Evolutionary conservation across 371 early-diverging fungal genomes (phyloP).

Genomic region (Syncephalastrum racemosum): DNA sequence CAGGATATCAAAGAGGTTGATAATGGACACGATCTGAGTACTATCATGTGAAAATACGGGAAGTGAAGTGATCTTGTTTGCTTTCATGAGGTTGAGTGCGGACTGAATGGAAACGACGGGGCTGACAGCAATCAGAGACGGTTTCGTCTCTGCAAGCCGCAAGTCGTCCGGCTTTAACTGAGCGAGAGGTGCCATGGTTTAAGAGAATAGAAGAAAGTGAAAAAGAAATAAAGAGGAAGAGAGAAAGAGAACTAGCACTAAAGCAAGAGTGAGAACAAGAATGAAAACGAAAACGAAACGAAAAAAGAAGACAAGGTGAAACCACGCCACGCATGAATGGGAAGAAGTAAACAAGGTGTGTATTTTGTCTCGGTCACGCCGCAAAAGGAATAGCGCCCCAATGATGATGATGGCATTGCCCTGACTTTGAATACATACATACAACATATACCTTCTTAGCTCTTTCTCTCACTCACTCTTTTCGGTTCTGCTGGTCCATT

Average conservation of each 20-base stretch:
- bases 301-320: not conserved
- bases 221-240: conserved; percentile 1
- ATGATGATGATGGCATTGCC: no score
- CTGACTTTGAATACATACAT: no score
- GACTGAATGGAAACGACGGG: conserved; percentile 51
- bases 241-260: no score
- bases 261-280: no score
- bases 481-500: no score
- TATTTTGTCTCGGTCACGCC: no score
- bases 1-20: conserved; percentile 57
- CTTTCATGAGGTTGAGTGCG: conserved; percentile 44
- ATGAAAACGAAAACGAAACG: not conserved
- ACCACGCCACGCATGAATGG: no score
- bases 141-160: conserved; percentile 34
- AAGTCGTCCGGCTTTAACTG: conserved; percentile 37
- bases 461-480: no score
- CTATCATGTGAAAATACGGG: conserved; percentile 58
- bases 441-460: no score
- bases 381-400: no score
- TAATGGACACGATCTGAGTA: conserved; percentile 53
- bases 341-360: no score
- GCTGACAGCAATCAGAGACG: conserved; percentile 46
- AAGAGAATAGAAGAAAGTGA: not conserved
- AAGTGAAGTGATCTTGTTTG: conserved; percentile 53
- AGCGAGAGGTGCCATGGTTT: conserved; percentile 18